phyloP scores from a whole-genome alignment of 2,329 filamentous ascomycete genomes.

The Biscogniauxia sp. region DNA sequence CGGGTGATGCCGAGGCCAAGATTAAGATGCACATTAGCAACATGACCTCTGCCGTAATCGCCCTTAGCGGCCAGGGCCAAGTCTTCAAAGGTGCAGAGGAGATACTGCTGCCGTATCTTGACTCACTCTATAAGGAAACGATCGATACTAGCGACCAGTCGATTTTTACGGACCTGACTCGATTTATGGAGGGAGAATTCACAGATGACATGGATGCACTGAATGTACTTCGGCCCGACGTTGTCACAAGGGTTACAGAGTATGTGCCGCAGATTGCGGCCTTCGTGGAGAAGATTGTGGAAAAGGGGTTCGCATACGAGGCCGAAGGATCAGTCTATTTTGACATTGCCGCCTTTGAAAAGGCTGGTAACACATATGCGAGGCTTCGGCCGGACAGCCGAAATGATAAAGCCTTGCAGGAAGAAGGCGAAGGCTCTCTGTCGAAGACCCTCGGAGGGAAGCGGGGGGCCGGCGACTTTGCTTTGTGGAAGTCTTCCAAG shows the following conservation, averaged over 20 bases:
- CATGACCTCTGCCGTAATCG: constrained; percentile 50
- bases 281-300: constrained; percentile 79
- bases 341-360: constrained; percentile 83
- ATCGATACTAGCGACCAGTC: constrained; percentile 61
- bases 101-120: constrained; percentile 79
- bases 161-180: constrained; percentile 84
- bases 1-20: constrained; percentile 80
- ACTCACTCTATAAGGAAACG: constrained; percentile 62
- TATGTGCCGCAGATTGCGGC: constrained; percentile 83
- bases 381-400: constrained; percentile 81
- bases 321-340: constrained; percentile 89
- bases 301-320: constrained; percentile 83
- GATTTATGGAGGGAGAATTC: constrained; percentile 84
- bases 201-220: constrained; percentile 82
- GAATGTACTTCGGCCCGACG: constrained; percentile 80
- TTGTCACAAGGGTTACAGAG: constrained; percentile 86
- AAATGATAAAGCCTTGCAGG: constrained; percentile 77
- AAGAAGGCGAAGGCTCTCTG: constrained; percentile 86
- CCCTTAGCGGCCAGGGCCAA: constrained; percentile 43
- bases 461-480: constrained; percentile 78
- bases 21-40: constrained; percentile 83
- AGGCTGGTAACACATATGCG: constrained; percentile 80
- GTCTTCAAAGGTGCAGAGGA: constrained; percentile 58
- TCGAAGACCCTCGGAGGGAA: constrained; percentile 64
- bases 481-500: constrained; percentile 90